Evolutionary conservation across 495 filamentous ascomycete species (phyloP), one percentile per base, ranked within the genome.

Genomic region (Podospora tetraspora): DNA sequence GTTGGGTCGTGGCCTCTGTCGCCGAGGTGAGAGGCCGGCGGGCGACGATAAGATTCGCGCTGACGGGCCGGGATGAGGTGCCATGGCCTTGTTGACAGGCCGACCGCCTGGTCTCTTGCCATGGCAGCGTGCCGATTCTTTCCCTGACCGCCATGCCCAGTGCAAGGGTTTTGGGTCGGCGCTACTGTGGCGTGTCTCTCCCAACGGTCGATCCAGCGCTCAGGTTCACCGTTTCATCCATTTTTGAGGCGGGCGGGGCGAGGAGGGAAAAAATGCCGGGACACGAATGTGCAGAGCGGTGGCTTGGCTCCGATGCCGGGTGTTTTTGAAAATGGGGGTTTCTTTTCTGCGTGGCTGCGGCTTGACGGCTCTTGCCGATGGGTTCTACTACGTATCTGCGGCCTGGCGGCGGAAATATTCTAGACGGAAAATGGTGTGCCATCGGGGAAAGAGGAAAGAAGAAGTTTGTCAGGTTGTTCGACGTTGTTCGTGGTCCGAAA

Each of bases 91-190:
- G 32, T 52, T 7, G 37, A 19, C 37, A n/a, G 19, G 37, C 16
- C 37, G 37, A 52, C 37, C 37, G 37, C 16, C 37, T n/a, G 37
- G 6, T 52, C 37, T n/a, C 37, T n/a, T 16, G 37, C 37, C 37
- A n/a, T 52, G 37, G 37, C 37, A 52, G 16, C 37, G 60, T 32
- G 60, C 60, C 27, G 27, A 32, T 32, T 16, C 62, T 43, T 64
- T 64, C 21, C n/a, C 62, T 52, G 62, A 64, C 62, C 62, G 62
- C 62, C 62, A 23, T 64, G 62, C 62, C 62, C 34, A 64, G 25
- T n/a, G 32, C 62, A 25, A 24, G 27, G 62, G 62, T n/a, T 23
- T 24, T 63, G 24, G 43, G 34, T 29, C 34, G 1, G 56, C 34
- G 62, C 32, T 52, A 32, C 32, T 64, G 62, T 64, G 23, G 43